A percentile compares a stretch with the other conserved stretches of the same genome.
Conservation (phyloP, 768 basidiomycete species). For the Russula compacta region DNA sequence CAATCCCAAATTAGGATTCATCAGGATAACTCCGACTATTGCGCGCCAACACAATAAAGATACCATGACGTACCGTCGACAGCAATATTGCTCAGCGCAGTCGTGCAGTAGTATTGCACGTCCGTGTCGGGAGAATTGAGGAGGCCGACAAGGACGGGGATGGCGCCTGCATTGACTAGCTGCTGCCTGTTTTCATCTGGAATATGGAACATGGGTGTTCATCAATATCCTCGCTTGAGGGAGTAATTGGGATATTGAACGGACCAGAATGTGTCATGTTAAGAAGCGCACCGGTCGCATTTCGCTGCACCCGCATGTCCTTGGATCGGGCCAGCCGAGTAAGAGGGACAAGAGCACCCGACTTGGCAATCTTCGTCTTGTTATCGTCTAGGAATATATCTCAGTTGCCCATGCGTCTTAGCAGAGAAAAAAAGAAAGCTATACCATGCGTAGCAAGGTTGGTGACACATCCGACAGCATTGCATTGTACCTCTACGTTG, state of each 20-base stretch:
- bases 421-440: conserved; percentile 23
- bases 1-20: neutral
- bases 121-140: conserved; percentile 97
- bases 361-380: conserved; percentile 99
- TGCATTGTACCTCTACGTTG: conserved; percentile 99
- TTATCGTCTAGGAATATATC: conserved; percentile 71
- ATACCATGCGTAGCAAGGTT: conserved; percentile 96
- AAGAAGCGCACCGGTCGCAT: conserved; percentile 93
- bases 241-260: conserved; percentile 20
- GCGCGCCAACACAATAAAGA: neutral
- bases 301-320: conserved; percentile 98
- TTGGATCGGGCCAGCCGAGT: conserved; percentile 94
- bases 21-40: neutral
- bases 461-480: conserved; percentile 98
- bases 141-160: conserved; percentile 91
- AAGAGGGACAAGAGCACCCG: conserved; percentile 94
- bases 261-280: conserved; percentile 99
- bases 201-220: neutral
- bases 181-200: conserved; percentile 98
- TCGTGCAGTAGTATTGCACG: conserved; percentile 99
- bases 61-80: conserved; percentile 62
- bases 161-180: conserved; percentile 95
- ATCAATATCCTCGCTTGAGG: neutral
- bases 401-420: neutral
- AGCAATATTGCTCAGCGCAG: conserved; percentile 95